Evolutionary conservation across 2,329 filamentous ascomycete species (phyloP).

Genomic region (Fusarium fracticaudum): DNA sequence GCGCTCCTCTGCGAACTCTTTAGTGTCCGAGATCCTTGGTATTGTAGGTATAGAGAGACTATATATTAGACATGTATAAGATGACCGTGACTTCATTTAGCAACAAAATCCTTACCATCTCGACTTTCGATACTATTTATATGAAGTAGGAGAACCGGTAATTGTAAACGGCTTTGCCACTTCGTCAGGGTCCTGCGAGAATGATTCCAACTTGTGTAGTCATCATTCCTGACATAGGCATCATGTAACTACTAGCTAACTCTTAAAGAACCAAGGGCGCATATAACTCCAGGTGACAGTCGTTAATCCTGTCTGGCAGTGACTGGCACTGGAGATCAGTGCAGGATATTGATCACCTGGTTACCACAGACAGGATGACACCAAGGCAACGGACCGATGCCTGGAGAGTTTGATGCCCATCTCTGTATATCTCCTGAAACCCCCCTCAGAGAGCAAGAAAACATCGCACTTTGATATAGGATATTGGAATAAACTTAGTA

Average conservation of each 20-base stretch:
- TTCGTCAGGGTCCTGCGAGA: background rate
- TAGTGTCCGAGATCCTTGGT: background rate
- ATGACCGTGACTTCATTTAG: background rate
- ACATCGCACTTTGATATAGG: fast-evolving
- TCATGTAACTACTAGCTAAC: background rate
- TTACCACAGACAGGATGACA: background rate
- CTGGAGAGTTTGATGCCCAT: background rate
- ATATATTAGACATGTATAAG: background rate
- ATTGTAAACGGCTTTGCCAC: background rate
- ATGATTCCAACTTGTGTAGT: background rate
- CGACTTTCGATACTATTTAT: fast-evolving
- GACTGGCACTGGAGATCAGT: background rate
- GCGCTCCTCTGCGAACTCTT: background rate
- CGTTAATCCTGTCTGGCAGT: fast-evolving
- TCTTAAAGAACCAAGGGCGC: no score
- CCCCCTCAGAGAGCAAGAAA: background rate
- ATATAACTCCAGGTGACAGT: background rate
- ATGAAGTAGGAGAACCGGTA: fast-evolving
- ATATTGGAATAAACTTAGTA: fast-evolving
- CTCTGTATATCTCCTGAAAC: background rate
- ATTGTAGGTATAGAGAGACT: background rate
- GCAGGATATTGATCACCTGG: no score
- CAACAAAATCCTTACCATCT: background rate
- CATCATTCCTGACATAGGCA: no score
- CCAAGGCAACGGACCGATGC: background rate